Percentiles rank a stretch among this genome's conserved stretches.
Conservation (phyloP, 2,329 filamentous ascomycete species). For the Dothideomycetes sp. region DNA sequence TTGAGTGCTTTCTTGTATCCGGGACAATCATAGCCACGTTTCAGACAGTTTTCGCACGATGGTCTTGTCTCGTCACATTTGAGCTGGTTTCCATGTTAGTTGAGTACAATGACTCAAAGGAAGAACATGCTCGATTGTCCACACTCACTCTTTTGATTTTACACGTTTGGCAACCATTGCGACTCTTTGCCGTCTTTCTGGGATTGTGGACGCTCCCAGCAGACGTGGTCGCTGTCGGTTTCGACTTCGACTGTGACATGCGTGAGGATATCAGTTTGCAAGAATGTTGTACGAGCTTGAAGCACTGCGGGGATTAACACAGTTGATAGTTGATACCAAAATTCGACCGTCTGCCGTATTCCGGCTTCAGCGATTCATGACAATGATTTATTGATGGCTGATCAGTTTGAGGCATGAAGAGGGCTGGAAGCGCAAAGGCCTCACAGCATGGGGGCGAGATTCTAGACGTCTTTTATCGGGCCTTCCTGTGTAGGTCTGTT, state of each 20-base stretch:
- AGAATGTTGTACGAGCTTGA: not conserved
- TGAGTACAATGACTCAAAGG: not conserved
- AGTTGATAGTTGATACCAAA: not conserved
- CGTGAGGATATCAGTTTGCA: slow-evolving; percentile 1
- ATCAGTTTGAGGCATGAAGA: slow-evolving; percentile 1
- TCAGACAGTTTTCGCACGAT: slow-evolving; percentile 35
- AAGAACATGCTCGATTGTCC: not conserved
- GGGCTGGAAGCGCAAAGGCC: no score
- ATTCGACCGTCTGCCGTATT: not conserved
- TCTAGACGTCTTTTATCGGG: no score
- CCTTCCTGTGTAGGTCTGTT: no score
- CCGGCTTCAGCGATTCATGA: not conserved
- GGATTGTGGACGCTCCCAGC: slow-evolving; percentile 11
- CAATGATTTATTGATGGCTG: not conserved
- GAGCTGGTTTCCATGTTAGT: slow-evolving; percentile 12
- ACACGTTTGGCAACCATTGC: slow-evolving; percentile 13
- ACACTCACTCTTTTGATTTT: slow-evolving; percentile 11
- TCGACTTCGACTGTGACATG: slow-evolving; percentile 1
- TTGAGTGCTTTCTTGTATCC: slow-evolving; percentile 39
- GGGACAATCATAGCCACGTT: slow-evolving; percentile 35
- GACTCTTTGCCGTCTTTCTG: slow-evolving; percentile 9
- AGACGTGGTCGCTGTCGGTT: slow-evolving; percentile 5
- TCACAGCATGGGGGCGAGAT: no score
- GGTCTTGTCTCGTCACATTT: slow-evolving; percentile 39
- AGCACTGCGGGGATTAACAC: not conserved